Base-by-base conservation (phyloP, 225 moss, liverwort and hornwort genomes). In the Polytrichum formosum region DNA sequence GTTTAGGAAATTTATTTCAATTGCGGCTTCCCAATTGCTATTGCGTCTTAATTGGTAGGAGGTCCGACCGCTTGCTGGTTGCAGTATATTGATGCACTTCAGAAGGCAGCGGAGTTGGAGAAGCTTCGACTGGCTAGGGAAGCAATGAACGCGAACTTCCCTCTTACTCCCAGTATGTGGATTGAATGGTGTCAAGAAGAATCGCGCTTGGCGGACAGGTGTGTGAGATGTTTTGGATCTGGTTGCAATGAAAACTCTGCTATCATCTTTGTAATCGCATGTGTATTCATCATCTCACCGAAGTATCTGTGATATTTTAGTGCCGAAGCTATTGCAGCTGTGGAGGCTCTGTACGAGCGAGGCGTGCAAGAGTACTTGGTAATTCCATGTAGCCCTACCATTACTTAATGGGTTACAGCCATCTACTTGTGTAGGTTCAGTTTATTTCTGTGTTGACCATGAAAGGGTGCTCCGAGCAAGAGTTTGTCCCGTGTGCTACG, bases 151-250 rank as follows among this genome's bases (percentile, higher is more conserved):
- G 72, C 78, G 54, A 79, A 83, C 13, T 97, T 91, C 70, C 97
- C 97, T 72, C 82, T 97, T 60, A 89, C 86, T 28, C 86, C 97
- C 19, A 70, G 61, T 8, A 90, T 97, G 97, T 97, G 97, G 97
- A 70, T 78, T 64, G 94, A 94, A 73, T 97, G 97, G 97, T 86
- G 92, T 72, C 84, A 90, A 70, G 97, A 97, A 76, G 97, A 97
- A 79, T 89, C 94, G 63, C 94, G 97, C 69, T 76, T 97, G 67
- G 90, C 85, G 53, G 80, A 85, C 66, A 77, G 83, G 96, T 97
- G 77, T 26, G 35, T 7, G 19, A 80, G 67, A 55, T 70, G 17
- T 28, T 60, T 18, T 59, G 58, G 58, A 20, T 20, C 2, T 20
- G 58, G 23, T 58, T 33, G 33, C 33, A 33, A 33, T 33, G 7